Base-by-base conservation (phyloP, 345 rosid genomes). In the Populus euphratica region DNA sequence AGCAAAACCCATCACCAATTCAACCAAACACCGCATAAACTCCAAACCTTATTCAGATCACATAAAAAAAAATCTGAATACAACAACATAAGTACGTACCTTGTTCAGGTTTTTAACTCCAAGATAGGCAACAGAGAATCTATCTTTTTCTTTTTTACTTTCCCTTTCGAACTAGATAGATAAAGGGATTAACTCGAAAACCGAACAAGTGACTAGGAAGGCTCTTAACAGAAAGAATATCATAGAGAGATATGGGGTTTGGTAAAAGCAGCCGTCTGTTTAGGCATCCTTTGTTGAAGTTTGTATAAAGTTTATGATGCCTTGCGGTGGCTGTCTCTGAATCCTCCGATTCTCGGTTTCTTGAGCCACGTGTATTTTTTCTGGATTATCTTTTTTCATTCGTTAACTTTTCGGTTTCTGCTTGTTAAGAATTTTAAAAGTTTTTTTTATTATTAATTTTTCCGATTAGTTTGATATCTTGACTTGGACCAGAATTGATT, bases 281-380 rank as follows among this genome's bases (percentile, higher is more conserved):
- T 6, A 27, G 54, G 69, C 77, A 38, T 74, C 18, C n/a, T 63
- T 74, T 31, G 16, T 63, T 63, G 70, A 74, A 59, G 27, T 59
- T 59, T 59, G 2, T 59, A 59, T 59, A n/a, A n/a, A 8, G 25
- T 14, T 59, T 29, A n/a, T 9, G 63, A n/a, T 23, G 29, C 29
- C 63, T 43, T 43, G 47, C 12, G 14, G 3, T 43, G 47, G 47
- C 47, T 43, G 11, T 43, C 47, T 13, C 47, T 43, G 47, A 43
- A 41, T 2, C 47, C 47, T 41, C 47, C 2, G n/a, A n/a, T 5
- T n/a, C 63, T 11, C 27, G 63, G 14, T 56, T 56, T 56, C 63
- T 56, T 0, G 27, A n/a, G 29, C 63, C 63, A 56, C 63, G 63
- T 56, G 27, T 52, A 52, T 17, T 52, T 52, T 18, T 6, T 52